Percentiles rank a stretch among this genome's conserved stretches.
Evolutionary conservation across 352 stramenopile genomes (phyloP).

Genomic region (Pythium chondricola): DNA sequence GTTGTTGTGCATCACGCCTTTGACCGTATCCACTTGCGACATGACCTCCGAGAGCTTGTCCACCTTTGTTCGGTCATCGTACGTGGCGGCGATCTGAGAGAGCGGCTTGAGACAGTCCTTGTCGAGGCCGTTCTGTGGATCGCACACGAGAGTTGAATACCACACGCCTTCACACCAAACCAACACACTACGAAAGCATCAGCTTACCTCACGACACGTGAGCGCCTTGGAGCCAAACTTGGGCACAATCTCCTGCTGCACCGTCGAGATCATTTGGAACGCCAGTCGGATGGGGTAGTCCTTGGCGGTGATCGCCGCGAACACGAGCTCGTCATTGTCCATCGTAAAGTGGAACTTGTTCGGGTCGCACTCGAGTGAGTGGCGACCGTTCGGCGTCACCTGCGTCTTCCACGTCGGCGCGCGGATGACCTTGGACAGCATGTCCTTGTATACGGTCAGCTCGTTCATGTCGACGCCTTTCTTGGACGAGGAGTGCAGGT

Average conservation of each 20-base stretch:
- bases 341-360: constrained; percentile 89
- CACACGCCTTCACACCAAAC: neutral
- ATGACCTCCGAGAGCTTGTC: constrained; percentile 84
- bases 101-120: constrained; percentile 73
- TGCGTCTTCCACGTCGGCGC: constrained; percentile 83
- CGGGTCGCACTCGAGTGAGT: constrained; percentile 81
- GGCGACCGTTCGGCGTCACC: constrained; percentile 76
- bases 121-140: constrained; percentile 50
- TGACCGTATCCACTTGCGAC: constrained; percentile 75
- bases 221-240: constrained; percentile 72
- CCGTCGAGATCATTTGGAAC: constrained; percentile 72
- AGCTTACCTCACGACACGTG: constrained; percentile 63
- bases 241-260: constrained; percentile 73
- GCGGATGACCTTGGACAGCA: constrained; percentile 77
- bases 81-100: constrained; percentile 52
- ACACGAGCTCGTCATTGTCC: constrained; percentile 85
- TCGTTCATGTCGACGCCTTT: constrained; percentile 56
- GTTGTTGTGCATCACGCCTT: constrained; percentile 84
- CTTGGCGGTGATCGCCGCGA: constrained; percentile 70
- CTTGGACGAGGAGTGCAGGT: constrained; percentile 52
- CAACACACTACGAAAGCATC: neutral
- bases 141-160: neutral
- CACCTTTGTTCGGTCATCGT: constrained; percentile 82
- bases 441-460: constrained; percentile 63
- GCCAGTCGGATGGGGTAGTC: constrained; percentile 78